A percentile compares a stretch with the other conserved stretches of the same genome.
phyloP scores from a whole-genome alignment of 805 yeast species.

The Suhomyces tanzawaensis region DNA sequence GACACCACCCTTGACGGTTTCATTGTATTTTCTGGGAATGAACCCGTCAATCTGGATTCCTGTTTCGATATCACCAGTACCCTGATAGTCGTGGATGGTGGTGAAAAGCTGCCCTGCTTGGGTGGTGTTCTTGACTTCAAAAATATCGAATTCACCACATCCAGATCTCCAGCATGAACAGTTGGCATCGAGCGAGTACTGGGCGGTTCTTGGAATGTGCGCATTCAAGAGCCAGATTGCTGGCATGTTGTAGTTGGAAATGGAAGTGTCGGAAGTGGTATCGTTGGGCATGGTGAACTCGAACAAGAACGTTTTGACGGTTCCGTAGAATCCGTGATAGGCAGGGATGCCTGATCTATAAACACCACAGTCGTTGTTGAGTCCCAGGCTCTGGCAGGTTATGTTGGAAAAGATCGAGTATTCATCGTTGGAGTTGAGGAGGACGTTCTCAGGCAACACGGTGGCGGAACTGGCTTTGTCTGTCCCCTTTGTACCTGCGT shows the following conservation, averaged over 20 bases:
- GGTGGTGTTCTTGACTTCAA: constrained; percentile 68
- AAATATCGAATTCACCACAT: constrained; percentile 77
- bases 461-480: constrained; percentile 46
- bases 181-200: constrained; percentile 56
- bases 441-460: constrained; percentile 46
- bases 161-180: constrained; percentile 80
- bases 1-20: constrained; percentile 68
- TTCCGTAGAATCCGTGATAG: constrained; percentile 66
- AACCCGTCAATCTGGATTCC: constrained; percentile 61
- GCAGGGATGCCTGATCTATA: constrained; percentile 75
- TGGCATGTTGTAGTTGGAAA: constrained; percentile 56
- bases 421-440: constrained; percentile 58
- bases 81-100: constrained; percentile 76
- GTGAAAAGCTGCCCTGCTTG: constrained; percentile 55
- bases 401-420: constrained; percentile 57
- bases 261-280: constrained; percentile 23
- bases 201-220: constrained; percentile 71
- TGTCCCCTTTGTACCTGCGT: constrained; percentile 57
- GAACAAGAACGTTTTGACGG: constrained; percentile 68
- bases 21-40: constrained; percentile 49
- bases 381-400: constrained; percentile 56
- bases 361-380: constrained; percentile 64
- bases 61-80: constrained; percentile 56
- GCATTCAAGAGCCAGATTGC: constrained; percentile 78
- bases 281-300: constrained; percentile 69